A percentile compares a stretch with the other conserved stretches of the same genome.
These are phyloP conservation scores for Eimeria zaria DNA, from an alignment of 169 alveolate genomes.

Conservation along the genomic window DNA sequence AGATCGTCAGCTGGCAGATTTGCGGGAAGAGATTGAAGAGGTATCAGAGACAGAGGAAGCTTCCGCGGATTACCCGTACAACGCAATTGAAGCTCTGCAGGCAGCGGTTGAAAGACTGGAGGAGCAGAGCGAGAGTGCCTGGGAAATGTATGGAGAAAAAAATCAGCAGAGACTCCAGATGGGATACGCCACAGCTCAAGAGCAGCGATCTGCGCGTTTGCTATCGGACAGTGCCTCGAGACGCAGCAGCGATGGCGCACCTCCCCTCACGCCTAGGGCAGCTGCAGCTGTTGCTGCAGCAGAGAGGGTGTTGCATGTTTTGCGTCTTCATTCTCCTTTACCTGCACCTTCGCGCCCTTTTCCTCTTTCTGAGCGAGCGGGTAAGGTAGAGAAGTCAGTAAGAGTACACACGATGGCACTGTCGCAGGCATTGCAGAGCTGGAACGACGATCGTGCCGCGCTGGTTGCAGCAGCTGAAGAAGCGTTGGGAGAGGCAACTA, in stretches of 20 bases:
- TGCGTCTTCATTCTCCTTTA: constrained; percentile 19
- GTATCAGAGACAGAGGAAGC: background rate
- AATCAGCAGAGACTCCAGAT: background rate
- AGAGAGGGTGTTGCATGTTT: background rate
- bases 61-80: background rate
- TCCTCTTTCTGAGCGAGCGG: background rate
- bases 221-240: background rate
- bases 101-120: background rate
- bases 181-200: constrained; percentile 8
- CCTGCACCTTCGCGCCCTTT: background rate
- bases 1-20: background rate
- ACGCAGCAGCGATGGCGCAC: background rate
- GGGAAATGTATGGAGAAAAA: background rate
- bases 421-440: background rate
- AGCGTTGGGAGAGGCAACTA: background rate
- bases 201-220: background rate
- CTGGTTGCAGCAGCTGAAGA: constrained; percentile 22
- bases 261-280: background rate
- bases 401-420: background rate
- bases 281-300: constrained; percentile 53
- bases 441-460: background rate
- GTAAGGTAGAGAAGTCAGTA: background rate
- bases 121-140: background rate
- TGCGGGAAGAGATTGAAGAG: background rate
- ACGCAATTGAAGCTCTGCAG: background rate